Base-by-base conservation (phyloP, 805 yeast genomes). In the Lipomyces starkeyi region DNA sequence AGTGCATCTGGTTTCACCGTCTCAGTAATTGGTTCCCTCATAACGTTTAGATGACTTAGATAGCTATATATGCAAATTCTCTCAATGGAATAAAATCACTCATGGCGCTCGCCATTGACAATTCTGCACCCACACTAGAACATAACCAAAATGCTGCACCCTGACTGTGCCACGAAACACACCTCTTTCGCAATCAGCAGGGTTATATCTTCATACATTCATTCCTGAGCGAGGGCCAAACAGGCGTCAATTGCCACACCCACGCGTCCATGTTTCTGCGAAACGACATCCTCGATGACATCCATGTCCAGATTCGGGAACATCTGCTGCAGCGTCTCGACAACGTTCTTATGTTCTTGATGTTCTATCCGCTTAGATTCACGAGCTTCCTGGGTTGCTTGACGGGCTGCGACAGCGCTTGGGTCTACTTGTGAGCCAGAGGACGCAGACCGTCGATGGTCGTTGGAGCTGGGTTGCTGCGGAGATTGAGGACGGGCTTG, bases 241-340 rank as follows among this genome's bases (percentile, higher is more conserved):
- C 87, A 82, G 13, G 87, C 85, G 75, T 91, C 97, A 8, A 92
- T 89, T 61, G 93, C 89, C 9, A 83, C 85, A 37, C 93, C 96
- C 5, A 90, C 81, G 61, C 88, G 82, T 40, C 89, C 89, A 69
- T 85, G 83, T 75, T 88, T 90, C 77, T 88, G 86, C 1, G 80
- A 78, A 40, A 92, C 83, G 2, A 92, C 87, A 75, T 92, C 97
- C 64, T 83, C 85, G 61, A 93, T 83, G 0, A 93, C 80, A 0
- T 86, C 90, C 61, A 80, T 79, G 73, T 91, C 97, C 68, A 92
- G 80, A 58, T 81, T 82, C 0, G 97, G 96, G 77, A 93, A 92
- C 87, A 93, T 90, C 59, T 87, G 87, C 35, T 79, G 79, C 63
- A 92, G 80, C 2, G 85, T 84, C 1, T 78, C 79, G 29, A 84